Conservation (phyloP, 2,329 filamentous ascomycete species). For the Daldinia sp. region DNA sequence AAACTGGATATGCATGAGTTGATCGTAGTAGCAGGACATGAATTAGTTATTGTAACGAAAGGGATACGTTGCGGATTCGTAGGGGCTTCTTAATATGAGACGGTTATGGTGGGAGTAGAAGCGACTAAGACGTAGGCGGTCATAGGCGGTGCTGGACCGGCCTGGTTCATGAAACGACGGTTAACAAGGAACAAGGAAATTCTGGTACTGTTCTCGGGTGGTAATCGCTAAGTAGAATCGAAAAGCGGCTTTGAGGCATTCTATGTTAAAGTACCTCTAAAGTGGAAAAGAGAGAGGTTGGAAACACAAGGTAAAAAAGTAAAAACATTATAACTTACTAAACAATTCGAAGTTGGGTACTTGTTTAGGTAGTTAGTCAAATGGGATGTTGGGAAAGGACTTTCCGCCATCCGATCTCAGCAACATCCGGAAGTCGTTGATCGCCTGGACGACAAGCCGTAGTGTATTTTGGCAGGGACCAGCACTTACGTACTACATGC, state of each 20-base stretch:
- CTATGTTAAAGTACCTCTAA: not conserved
- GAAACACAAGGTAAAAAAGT: slow-evolving; percentile 6
- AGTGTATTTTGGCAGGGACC: slow-evolving; percentile 15
- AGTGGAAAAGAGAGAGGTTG: not conserved
- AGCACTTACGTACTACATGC: slow-evolving; percentile 2
- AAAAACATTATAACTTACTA: slow-evolving; percentile 7
- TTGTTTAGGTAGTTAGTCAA: not conserved
- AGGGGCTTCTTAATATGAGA: slow-evolving; percentile 32
- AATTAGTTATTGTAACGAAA: slow-evolving; percentile 30
- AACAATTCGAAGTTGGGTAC: not conserved
- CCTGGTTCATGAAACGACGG: slow-evolving; percentile 36
- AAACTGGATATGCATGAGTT: not conserved
- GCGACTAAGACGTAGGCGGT: slow-evolving; percentile 25
- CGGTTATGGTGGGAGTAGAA: slow-evolving; percentile 37
- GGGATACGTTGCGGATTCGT: slow-evolving; percentile 21
- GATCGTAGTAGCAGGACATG: slow-evolving; percentile 10
- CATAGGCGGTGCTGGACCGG: slow-evolving; percentile 13
- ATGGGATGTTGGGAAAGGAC: slow-evolving; percentile 6
- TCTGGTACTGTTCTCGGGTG: slow-evolving; percentile 8
- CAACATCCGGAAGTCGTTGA: slow-evolving; percentile 23
- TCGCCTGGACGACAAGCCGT: slow-evolving; percentile 30
- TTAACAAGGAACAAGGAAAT: slow-evolving; percentile 26
- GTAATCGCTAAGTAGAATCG: slow-evolving; percentile 21
- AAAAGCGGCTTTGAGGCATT: slow-evolving; percentile 18
- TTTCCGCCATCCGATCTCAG: slow-evolving; percentile 19